Evolutionary conservation across 345 rosid species (phyloP), one percentile per base, ranked within the genome.

Genomic region (Pelargonium nanum): DNA sequence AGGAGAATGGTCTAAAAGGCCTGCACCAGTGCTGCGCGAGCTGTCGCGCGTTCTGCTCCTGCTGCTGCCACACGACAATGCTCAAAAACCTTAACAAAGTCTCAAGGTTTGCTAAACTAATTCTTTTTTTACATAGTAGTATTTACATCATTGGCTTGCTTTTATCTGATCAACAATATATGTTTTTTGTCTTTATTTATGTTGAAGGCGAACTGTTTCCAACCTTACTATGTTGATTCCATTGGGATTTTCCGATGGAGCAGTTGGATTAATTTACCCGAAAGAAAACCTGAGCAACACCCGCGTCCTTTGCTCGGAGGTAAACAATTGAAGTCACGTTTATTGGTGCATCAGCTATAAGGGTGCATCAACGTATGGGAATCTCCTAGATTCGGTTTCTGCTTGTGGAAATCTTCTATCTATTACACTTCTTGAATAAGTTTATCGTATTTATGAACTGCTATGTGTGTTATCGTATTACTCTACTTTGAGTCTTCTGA

Each of bases 11-110:
- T 72, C 75, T 26, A 32, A 60, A 63, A 20, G 28, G 60, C 78
- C 78, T 77, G 88, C 77, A 70, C 76, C 80, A 57, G 79, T 52
- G 62, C 55, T 40, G 28, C 51, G 58, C 70, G 62, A 52, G 22
- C 6, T 19, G 25, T 64, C 66, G 69, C 45, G 59, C 58, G 10
- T 13, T 19, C 45, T 19, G 67, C 70, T 57, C 53, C 73, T 71
- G 69, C 66, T 28, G 48, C 48, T 40, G 48, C 48, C 48, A 0
- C 48, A 40, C 9, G 48, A 40, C 15, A 17, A 40, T 2, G 2
- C 16, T 12, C 16, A 17, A 40, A 40, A 15, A 10, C 48, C 48
- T 9, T 40, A 40, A 40, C 48, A 40, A 40, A 40, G 13, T 34
- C 45, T 34, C 17, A 40, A 40, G 48, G 48, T 40, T 40, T 40